Base-by-base conservation (phyloP, 2,329 filamentous ascomycete species). In the Nakataea oryzae region DNA sequence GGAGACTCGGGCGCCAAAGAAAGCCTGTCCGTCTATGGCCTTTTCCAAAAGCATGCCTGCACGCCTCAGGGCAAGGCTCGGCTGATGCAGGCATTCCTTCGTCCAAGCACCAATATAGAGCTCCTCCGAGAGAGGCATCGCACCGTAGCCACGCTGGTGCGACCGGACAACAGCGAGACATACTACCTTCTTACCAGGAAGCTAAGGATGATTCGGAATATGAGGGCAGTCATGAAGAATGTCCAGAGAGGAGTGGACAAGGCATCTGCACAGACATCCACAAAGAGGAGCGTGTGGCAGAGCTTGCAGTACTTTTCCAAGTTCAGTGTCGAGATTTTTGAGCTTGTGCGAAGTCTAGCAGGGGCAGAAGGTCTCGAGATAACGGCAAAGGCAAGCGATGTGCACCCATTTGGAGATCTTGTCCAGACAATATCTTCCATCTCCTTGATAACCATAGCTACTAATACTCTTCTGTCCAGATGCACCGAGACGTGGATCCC, bases 11-110 rank as follows among this genome's bases (percentile, higher is more conserved):
- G 83, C 26, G 82, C 83, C 0, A 96, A 93, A 72, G 92, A 96
- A 74, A 89, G 86, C 21, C 79, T 95, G 1, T 97, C 91, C 0
- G 76, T 96, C 0, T 96, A 89, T 71, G 93, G 90, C 0, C 76
- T 97, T 0, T 96, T 97, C 64, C 85, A 88, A 63, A 80, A 85
- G 62, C 77, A 95, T 32, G 86, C 89, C 29, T 82, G 82, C 62
- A 97, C 92, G 3, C 82, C 89, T 1, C 92, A 97, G 71, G 95
- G 95, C 0, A 91, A 86, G 67, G 70, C 77, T 29, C 81, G 83
- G 56, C 79, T 99, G 6, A 87, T 90, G n/a, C 87, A 90, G 67
- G 82, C 89, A 60, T 95, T 99, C 66, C 76, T 97, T 9, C 86
- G 89, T 0, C 95, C 95, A 27, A 90, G 86, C 32, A 78, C 87